These are phyloP conservation scores for Globisporangium irregulare DNA, from an alignment of 352 stramenopile species.

Conservation along the genomic window DNA sequence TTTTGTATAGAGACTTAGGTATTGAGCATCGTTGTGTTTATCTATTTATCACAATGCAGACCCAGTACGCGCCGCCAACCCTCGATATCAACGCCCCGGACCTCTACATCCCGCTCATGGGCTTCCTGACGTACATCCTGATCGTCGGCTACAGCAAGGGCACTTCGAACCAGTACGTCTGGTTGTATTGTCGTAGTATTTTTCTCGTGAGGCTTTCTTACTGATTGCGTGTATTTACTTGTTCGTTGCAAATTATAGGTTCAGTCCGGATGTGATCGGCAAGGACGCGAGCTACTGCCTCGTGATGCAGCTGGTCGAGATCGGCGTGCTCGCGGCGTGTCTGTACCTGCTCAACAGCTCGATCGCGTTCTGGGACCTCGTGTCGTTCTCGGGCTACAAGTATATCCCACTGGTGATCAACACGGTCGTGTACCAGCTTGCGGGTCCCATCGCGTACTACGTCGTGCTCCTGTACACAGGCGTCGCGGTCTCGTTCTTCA, in stretches of 20 bases:
- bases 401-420: constrained; percentile 97
- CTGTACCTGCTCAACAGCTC: constrained; percentile 94
- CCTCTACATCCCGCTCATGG: constrained; percentile 98
- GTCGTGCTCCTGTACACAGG: constrained; percentile 92
- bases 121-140: constrained; percentile 98
- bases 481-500: constrained; percentile 93
- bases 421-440: constrained; percentile 85
- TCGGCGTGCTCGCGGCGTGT: constrained; percentile 92
- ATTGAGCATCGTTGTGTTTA: background rate
- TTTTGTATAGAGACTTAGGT: background rate
- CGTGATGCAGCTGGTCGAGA: constrained; percentile 89
- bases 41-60: constrained; percentile 28
- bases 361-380: constrained; percentile 94
- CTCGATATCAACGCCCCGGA: constrained; percentile 97
- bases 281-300: constrained; percentile 92
- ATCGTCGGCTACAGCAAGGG: constrained; percentile 97
- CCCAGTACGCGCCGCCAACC: constrained; percentile 88
- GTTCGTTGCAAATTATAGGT: constrained; percentile 47
- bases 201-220: background rate
- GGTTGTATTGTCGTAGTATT: background rate
- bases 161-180: constrained; percentile 81
- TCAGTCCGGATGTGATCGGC: constrained; percentile 95
- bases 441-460: constrained; percentile 90
- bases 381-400: constrained; percentile 99
- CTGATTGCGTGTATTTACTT: background rate